A percentile compares a stretch with the other conserved stretches of the same genome.
These are phyloP conservation scores for Boletus rex-veris DNA, from an alignment of 768 basidiomycete genomes.

Conservation along the genomic window DNA sequence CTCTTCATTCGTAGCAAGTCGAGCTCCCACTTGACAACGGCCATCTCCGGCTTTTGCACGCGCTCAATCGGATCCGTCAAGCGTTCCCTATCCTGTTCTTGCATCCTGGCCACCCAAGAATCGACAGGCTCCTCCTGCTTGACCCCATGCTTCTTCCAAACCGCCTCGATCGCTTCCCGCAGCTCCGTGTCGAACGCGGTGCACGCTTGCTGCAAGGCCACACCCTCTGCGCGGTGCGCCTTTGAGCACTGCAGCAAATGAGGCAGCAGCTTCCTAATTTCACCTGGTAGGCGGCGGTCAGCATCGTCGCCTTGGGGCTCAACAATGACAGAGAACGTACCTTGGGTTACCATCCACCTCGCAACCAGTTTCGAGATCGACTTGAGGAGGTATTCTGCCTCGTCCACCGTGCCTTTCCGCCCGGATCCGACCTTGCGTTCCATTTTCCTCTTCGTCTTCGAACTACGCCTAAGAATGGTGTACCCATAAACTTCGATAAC, in stretches of 20 bases:
- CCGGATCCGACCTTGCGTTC: constrained; percentile 87
- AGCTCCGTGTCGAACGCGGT: constrained; percentile 55
- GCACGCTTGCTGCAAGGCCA: constrained; percentile 59
- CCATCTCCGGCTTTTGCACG: constrained; percentile 47
- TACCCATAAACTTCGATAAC: background rate
- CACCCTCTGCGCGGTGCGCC: constrained; percentile 66
- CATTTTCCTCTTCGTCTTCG: constrained; percentile 79
- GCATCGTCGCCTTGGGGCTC: background rate
- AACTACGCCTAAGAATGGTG: constrained; percentile 51
- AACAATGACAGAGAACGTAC: constrained; percentile 34
- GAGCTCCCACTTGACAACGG: constrained; percentile 19
- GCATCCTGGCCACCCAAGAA: constrained; percentile 54
- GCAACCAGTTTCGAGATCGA: constrained; percentile 75
- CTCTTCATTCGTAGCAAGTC: constrained; percentile 17
- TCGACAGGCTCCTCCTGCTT: constrained; percentile 33
- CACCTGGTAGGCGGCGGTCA: constrained; percentile 43
- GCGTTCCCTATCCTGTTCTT: constrained; percentile 47
- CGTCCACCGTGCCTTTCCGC: constrained; percentile 90
- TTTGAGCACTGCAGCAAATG: constrained; percentile 69
- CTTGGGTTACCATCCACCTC: constrained; percentile 57
- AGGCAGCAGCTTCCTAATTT: constrained; percentile 64
- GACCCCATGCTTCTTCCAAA: constrained; percentile 50
- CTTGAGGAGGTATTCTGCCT: constrained; percentile 89
- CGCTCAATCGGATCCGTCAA: constrained; percentile 49
- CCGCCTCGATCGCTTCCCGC: constrained; percentile 52